Conservation (phyloP, 1,284 basidiomycete species). For the Inonotus obliquus region DNA sequence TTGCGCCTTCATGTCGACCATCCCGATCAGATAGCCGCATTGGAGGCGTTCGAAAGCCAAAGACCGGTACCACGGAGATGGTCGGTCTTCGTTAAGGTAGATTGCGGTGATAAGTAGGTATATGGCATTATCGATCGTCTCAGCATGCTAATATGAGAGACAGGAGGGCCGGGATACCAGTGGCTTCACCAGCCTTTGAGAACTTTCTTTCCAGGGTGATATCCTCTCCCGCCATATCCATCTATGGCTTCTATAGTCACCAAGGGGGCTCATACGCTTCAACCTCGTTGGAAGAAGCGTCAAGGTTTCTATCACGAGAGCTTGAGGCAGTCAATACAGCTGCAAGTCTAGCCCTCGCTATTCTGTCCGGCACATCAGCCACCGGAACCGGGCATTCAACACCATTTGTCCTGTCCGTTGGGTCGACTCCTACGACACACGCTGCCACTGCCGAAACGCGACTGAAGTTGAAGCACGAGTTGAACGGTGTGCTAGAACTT, state of each 20-base stretch:
- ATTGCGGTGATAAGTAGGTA: constrained; percentile 69
- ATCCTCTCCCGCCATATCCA: constrained; percentile 47
- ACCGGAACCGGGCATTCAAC: constrained; percentile 29
- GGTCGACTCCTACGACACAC: constrained; percentile 85
- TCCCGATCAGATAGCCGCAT: constrained; percentile 60
- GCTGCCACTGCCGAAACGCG: constrained; percentile 56
- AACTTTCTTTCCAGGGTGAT: constrained; percentile 50
- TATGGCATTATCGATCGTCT: constrained; percentile 5
- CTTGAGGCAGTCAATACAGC: constrained; percentile 67
- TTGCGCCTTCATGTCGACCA: constrained; percentile 75
- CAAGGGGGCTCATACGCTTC: constrained; percentile 76
- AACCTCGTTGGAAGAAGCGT: constrained; percentile 57
- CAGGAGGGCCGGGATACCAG: constrained; percentile 78
- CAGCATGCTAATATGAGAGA: neutral
- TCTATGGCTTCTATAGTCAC: constrained; percentile 85
- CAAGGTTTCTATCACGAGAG: constrained; percentile 65
- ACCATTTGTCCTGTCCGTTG: constrained; percentile 72
- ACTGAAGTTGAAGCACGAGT: constrained; percentile 38
- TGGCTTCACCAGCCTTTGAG: constrained; percentile 49
- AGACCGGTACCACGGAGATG: constrained; percentile 44
- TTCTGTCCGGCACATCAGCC: constrained; percentile 36
- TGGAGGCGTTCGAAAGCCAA: constrained; percentile 53
- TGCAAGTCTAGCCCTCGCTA: constrained; percentile 51
- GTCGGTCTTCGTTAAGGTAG: constrained; percentile 80
- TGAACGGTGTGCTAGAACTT: constrained; percentile 62